Conservation (phyloP, 2,329 filamentous ascomycete genomes). For the Grosmannia huntii region DNA sequence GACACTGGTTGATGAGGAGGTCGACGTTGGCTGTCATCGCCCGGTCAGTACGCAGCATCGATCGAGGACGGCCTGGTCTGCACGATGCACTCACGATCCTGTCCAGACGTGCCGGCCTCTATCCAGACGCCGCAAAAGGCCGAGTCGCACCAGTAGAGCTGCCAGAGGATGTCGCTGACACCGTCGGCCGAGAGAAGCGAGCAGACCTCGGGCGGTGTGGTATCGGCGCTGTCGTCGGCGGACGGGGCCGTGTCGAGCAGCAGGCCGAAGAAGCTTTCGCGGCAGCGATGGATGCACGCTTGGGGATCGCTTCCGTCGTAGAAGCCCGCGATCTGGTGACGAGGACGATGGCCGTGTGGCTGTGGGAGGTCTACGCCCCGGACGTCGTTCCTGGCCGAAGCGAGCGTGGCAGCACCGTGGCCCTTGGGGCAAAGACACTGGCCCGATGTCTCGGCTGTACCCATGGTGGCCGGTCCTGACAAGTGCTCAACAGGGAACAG, state of each 20-base stretch:
- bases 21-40: slow-evolving; percentile 32
- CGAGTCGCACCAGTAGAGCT: slow-evolving; percentile 39
- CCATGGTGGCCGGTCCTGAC: slow-evolving; percentile 3
- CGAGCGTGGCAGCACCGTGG: neutral
- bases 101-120: slow-evolving; percentile 14
- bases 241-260: neutral
- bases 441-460: slow-evolving; percentile 7
- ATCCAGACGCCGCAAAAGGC: slow-evolving; percentile 35
- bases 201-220: slow-evolving; percentile 1
- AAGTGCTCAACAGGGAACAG: neutral
- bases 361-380: neutral
- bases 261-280: slow-evolving; percentile 6
- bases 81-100: slow-evolving; percentile 30
- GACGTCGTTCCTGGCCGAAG: neutral
- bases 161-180: slow-evolving; percentile 23
- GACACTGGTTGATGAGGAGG: slow-evolving; percentile 36
- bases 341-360: neutral
- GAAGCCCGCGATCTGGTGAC: neutral
- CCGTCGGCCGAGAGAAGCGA: neutral
- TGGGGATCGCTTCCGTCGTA: slow-evolving; percentile 7
- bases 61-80: neutral
- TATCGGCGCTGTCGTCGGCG: too few relatives aligned
- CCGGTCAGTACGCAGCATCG: neutral
- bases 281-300: slow-evolving; percentile 8
- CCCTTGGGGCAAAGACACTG: slow-evolving; percentile 9